phyloP scores from a whole-genome alignment of 2,329 filamentous ascomycete species.

The Juglanconis oblonga region DNA sequence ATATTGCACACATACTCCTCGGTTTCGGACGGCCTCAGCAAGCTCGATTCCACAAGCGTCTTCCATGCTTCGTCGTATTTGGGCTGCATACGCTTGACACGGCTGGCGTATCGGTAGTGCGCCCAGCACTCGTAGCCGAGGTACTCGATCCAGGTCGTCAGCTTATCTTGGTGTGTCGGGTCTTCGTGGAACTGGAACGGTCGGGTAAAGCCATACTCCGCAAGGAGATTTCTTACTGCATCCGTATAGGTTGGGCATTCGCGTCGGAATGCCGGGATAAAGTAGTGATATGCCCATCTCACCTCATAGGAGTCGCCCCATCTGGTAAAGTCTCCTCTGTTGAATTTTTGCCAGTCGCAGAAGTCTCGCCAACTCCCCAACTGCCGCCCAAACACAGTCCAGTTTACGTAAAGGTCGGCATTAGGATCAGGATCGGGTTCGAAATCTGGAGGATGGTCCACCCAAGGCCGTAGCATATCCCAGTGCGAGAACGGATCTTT shows the following conservation, averaged over 20 bases:
- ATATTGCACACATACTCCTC: conserved; percentile 22
- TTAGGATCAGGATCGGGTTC: no score
- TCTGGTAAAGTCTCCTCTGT: conserved; percentile 13
- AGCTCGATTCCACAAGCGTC: conserved; percentile 28
- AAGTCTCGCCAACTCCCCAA: conserved; percentile 27
- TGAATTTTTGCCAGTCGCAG: conserved; percentile 28
- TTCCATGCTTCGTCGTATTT: conserved; percentile 29
- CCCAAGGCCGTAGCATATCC: conserved; percentile 1
- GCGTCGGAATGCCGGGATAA: conserved; percentile 15
- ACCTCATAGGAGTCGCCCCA: no score
- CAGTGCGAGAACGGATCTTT: not conserved
- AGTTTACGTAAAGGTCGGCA: no score
- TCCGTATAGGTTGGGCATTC: conserved; percentile 21
- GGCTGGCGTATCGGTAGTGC: conserved; percentile 19
- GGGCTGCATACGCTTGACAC: conserved; percentile 21
- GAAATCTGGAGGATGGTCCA: not conserved
- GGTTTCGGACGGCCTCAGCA: conserved; percentile 28
- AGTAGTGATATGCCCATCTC: conserved; percentile 1
- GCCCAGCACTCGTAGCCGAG: conserved; percentile 26
- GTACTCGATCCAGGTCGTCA: conserved; percentile 40
- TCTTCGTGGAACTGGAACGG: conserved; percentile 29
- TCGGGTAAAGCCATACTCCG: conserved; percentile 26
- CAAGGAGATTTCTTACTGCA: conserved; percentile 26
- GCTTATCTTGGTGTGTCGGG: conserved; percentile 27
- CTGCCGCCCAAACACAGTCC: no score